A percentile compares a stretch with the other conserved stretches of the same genome.
phyloP scores from a whole-genome alignment of 331 rosid genomes.

The Rosa hybrid region DNA sequence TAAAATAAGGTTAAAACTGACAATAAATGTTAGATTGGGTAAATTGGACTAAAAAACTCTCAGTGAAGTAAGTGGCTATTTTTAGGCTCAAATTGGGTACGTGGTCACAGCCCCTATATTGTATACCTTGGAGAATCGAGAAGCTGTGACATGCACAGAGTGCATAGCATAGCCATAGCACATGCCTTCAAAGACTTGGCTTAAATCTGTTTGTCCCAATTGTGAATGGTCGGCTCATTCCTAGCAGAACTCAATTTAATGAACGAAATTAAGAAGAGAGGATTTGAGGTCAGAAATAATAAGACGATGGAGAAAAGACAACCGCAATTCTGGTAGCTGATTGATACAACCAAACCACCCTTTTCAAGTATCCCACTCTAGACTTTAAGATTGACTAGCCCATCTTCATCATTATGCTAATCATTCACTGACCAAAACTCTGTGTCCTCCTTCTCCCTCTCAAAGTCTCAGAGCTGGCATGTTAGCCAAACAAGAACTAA shows the following conservation, averaged over 20 bases:
- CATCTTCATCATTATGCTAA: neutral
- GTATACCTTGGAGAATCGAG: neutral
- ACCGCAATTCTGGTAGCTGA: neutral
- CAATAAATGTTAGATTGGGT: too few relatives aligned
- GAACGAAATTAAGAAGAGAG: neutral
- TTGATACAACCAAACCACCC: slow-evolving; percentile 3
- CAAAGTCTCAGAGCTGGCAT: slow-evolving; percentile 3
- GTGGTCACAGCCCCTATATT: too few relatives aligned
- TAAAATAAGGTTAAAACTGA: too few relatives aligned
- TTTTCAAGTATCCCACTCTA: neutral
- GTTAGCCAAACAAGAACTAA: slow-evolving; percentile 4
- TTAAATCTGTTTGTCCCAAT: neutral
- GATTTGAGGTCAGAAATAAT: neutral
- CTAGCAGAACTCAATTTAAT: neutral
- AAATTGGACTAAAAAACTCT: too few relatives aligned
- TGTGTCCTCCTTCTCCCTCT: neutral
- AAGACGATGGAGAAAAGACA: neutral
- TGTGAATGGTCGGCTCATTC: neutral
- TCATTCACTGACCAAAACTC: neutral
- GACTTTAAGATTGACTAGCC: neutral
- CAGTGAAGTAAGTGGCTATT: too few relatives aligned
- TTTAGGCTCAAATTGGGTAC: too few relatives aligned
- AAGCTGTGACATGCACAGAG: neutral
- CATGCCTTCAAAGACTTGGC: neutral
- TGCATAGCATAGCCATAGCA: neutral